These are phyloP conservation scores for Fusarium napiforme DNA, from an alignment of 2,329 filamentous ascomycete species.

Conservation along the genomic window DNA sequence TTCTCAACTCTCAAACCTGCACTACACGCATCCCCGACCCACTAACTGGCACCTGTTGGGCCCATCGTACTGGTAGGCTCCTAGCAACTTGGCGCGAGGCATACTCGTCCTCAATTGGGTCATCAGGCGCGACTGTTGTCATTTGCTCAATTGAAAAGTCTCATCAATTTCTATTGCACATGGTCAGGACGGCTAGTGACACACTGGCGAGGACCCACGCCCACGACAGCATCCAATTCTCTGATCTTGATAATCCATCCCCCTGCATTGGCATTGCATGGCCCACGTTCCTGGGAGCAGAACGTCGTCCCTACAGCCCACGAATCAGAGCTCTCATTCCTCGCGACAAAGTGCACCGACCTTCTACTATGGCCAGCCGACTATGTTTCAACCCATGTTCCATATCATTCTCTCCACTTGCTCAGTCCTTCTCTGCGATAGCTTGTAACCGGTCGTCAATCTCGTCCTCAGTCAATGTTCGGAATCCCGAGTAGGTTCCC, in stretches of 20 bases:
- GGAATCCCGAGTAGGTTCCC: slow-evolving; percentile 82
- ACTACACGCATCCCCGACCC: slow-evolving; percentile 12
- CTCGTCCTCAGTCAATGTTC: slow-evolving; percentile 93
- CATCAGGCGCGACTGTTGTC: slow-evolving; percentile 41
- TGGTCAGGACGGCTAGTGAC: slow-evolving; percentile 41
- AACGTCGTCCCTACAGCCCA: slow-evolving; percentile 22
- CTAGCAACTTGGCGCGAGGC: slow-evolving; percentile 41
- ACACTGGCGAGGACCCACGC: slow-evolving; percentile 37
- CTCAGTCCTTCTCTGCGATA: slow-evolving; percentile 97
- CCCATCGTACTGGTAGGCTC: slow-evolving; percentile 14
- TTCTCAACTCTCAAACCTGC: slow-evolving; percentile 29
- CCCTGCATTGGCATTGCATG: slow-evolving; percentile 39
- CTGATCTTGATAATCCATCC: slow-evolving; percentile 34
- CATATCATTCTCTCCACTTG: slow-evolving; percentile 37
- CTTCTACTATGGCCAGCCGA: slow-evolving; percentile 11
- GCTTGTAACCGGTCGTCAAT: slow-evolving; percentile 98
- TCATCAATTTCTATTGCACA: slow-evolving; percentile 45
- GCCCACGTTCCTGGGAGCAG: slow-evolving; percentile 35
- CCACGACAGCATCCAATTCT: slow-evolving; percentile 29
- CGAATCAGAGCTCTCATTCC: slow-evolving; percentile 35
- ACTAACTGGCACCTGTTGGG: slow-evolving; percentile 24
- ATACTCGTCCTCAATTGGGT: slow-evolving; percentile 44
- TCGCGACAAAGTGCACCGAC: slow-evolving; percentile 24
- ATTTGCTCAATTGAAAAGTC: slow-evolving; percentile 34
- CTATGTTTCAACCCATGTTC: slow-evolving; percentile 28